Percentiles rank a stretch among this genome's conserved stretches.
Evolutionary conservation across 2,329 filamentous ascomycete species (phyloP).

Genomic region (Tetracladium maxilliforme): DNA sequence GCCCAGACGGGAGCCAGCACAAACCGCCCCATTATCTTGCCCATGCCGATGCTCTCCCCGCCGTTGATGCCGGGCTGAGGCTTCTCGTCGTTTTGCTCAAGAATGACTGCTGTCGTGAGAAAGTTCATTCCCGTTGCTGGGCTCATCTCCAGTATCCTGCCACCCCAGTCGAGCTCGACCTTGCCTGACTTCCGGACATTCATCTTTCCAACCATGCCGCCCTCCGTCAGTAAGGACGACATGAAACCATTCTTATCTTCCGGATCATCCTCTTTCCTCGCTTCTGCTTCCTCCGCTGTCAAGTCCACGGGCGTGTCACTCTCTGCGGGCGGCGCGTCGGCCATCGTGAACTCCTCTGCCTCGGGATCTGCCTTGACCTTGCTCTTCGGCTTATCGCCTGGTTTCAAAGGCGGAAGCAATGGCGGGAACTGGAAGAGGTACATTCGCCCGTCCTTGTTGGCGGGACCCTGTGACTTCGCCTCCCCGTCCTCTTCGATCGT

Average conservation of each 20-base stretch:
- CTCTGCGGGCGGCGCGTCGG: conserved; percentile 13
- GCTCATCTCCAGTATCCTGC: conserved; percentile 34
- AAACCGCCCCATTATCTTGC: conserved; percentile 47
- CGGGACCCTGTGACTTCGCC: conserved; percentile 1
- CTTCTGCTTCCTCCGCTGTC: conserved; percentile 15
- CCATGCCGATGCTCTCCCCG: conserved; percentile 38
- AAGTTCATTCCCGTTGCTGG: conserved; percentile 38
- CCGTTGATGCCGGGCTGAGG: conserved; percentile 19
- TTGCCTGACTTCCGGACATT: conserved; percentile 46
- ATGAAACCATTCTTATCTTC: conserved; percentile 5
- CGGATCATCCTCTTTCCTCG: conserved; percentile 4
- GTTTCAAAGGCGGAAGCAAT: conserved; percentile 28
- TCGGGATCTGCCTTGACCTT: conserved; percentile 25
- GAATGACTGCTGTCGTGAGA: conserved; percentile 41
- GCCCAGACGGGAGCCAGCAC: conserved; percentile 42
- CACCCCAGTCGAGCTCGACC: conserved; percentile 48
- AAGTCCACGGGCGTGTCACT: conserved; percentile 24
- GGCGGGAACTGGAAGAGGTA: conserved; percentile 54
- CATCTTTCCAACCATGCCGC: conserved; percentile 45
- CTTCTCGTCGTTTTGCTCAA: conserved; percentile 42
- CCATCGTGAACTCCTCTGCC: conserved; percentile 20
- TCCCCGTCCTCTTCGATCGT: conserved; percentile 9
- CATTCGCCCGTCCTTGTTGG: conserved; percentile 32
- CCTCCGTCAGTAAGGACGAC: too few species aligned
- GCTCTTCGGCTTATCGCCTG: conserved; percentile 4